Evolutionary conservation across 1,284 basidiomycete species (phyloP), one percentile per base, ranked within the genome.

Genomic region (Tetrapyrgos nigripes): DNA sequence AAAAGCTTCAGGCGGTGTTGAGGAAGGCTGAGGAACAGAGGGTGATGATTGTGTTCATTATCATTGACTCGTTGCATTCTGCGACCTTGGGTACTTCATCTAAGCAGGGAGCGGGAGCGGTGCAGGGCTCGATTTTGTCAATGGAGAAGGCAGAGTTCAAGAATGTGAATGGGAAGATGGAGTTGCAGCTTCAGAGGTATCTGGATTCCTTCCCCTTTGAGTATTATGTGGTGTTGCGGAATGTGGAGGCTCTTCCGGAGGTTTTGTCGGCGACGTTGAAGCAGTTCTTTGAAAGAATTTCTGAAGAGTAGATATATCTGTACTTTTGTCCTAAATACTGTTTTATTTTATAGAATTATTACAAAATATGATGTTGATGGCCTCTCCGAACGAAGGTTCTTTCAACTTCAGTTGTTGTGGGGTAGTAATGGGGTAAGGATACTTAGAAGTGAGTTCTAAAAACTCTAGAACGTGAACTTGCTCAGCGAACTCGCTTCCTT

Each of bases 151-250:
- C 93, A 19, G 89, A 90, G 53, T 97, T 96, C 81, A 91, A 89
- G 71, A 85, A 83, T 53, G 85, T 93, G n/a, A 88, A 92, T 62
- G 97, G 97, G 21, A 76, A 79, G 62, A 89, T 96, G 86, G 92
- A 98, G 75, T 79, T 99, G 65, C 87, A 93, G 70, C 88, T 98
- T 81, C 84, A 92, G 67, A 86, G 93, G 50, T 98, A 98, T 73
- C 76, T 98, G 66, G 96, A 98, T 71, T 92, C 94, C 3, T 99
- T 99, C 85, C 97, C 97, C 0, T 99, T 99, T 78, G 95, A 98
- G 77, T 97, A 97, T 73, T 99, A 96, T 67, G 92, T 98, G 51
- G 92, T 99, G 17, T 78, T 99, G 47, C 82, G 95, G 60, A 88
- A 93, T 67, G 94, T 97, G 40, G 95, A 97, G 73, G 88, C 94